Percentiles rank a stretch among this genome's conserved stretches.
Evolutionary conservation across 768 basidiomycete species (phyloP).

Genomic region (Hericium coralloides): DNA sequence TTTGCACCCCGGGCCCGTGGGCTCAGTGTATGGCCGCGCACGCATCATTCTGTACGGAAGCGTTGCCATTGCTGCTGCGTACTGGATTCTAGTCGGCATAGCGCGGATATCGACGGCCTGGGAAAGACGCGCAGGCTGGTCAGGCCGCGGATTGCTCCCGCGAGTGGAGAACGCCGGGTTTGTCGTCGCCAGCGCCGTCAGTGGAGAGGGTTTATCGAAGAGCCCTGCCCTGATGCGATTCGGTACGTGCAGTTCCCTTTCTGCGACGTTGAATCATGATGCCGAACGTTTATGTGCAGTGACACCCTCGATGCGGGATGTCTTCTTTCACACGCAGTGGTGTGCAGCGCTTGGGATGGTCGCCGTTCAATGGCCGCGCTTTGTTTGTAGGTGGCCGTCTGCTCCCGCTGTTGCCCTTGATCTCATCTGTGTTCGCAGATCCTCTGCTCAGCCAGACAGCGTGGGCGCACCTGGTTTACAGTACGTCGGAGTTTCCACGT

Average conservation of each 20-base stretch:
- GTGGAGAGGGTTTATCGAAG: constrained; percentile 80
- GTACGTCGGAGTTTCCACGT: constrained; percentile 27
- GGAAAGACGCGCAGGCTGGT: constrained; percentile 57
- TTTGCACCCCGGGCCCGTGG: constrained; percentile 45
- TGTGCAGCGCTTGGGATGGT: constrained; percentile 85
- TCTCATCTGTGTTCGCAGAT: constrained; percentile 36
- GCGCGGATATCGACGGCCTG: constrained; percentile 82
- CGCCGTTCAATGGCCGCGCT: constrained; percentile 90
- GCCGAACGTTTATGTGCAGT: constrained; percentile 32
- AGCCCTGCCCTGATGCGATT: constrained; percentile 85
- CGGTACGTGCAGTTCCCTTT: constrained; percentile 40
- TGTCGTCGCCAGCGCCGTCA: constrained; percentile 86
- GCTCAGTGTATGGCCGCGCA: constrained; percentile 57
- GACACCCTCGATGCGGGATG: constrained; percentile 87
- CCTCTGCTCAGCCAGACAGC: constrained; percentile 83
- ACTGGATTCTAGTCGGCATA: constrained; percentile 74
- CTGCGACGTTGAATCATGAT: not conserved
- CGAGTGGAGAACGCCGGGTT: constrained; percentile 79
- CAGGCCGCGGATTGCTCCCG: constrained; percentile 55
- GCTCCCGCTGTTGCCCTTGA: not conserved
- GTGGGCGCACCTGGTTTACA: constrained; percentile 79
- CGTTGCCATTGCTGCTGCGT: constrained; percentile 65
- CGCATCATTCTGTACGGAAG: constrained; percentile 64
- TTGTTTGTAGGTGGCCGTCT: constrained; percentile 60
- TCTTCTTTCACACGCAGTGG: constrained; percentile 93